phyloP scores from a whole-genome alignment of 257 asterid species.

The Solanum corneliomulleri region DNA sequence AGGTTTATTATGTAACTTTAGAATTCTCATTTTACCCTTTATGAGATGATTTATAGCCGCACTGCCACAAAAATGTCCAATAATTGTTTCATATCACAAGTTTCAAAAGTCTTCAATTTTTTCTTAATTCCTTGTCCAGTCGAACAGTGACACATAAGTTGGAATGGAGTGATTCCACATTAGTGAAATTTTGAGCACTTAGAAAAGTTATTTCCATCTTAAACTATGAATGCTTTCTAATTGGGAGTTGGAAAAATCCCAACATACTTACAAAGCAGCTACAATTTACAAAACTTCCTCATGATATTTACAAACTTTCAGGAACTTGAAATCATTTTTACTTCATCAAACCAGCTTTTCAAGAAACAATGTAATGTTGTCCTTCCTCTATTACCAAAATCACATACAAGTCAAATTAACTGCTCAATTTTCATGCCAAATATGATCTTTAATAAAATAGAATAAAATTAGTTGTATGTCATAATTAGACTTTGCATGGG shows the following conservation, averaged over 20 bases:
- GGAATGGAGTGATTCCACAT: not conserved
- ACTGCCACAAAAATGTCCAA: not conserved
- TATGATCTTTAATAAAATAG: not conserved
- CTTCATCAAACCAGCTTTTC: not conserved
- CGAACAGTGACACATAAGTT: not conserved
- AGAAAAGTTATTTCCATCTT: not conserved
- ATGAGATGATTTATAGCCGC: not conserved
- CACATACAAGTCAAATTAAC: not conserved
- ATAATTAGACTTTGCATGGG: not conserved
- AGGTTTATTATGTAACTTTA: not conserved
- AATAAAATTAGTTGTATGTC: not conserved
- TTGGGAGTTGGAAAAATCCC: not conserved
- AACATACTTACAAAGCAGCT: not conserved
- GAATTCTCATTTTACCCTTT: not conserved
- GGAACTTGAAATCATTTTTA: not conserved
- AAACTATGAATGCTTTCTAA: not conserved
- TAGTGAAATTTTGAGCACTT: not conserved
- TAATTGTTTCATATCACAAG: not conserved
- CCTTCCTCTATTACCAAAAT: not conserved
- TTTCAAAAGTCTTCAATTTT: not conserved
- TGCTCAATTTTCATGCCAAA: not conserved
- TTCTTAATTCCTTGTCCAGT: not conserved
- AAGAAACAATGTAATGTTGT: not conserved
- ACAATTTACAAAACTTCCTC: not conserved
- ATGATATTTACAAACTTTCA: not conserved